These are phyloP conservation scores for Dacryopinax spathularia DNA, from an alignment of 768 basidiomycete genomes.

Conservation along the genomic window DNA sequence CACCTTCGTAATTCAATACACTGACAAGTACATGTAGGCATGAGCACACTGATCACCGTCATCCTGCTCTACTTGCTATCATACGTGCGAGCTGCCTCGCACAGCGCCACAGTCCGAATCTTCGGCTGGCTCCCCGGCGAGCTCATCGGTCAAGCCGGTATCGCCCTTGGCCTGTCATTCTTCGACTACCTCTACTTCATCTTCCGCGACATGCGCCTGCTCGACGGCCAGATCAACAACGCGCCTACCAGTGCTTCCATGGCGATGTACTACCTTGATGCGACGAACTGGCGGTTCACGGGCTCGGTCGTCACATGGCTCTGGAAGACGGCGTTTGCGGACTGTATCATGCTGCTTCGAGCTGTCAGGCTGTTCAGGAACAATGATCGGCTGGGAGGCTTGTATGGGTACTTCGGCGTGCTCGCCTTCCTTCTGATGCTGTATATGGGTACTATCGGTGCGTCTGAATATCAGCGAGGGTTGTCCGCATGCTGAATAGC, in stretches of 20 bases:
- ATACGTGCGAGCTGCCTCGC: neutral
- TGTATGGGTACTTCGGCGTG: neutral
- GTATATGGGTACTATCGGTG: neutral
- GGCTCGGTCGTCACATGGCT: neutral
- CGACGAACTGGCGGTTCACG: neutral
- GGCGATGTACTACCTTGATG: neutral
- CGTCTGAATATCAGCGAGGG: neutral
- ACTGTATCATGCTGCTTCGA: neutral
- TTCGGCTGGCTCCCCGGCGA: neutral
- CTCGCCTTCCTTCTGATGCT: neutral
- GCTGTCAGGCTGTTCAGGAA: neutral
- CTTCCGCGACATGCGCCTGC: neutral
- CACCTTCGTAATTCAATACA: neutral
- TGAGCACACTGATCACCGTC: neutral
- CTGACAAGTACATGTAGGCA: neutral
- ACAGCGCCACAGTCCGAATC: neutral
- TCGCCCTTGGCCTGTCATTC: neutral
- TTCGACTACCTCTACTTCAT: neutral
- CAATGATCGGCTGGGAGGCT: neutral
- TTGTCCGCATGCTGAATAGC: neutral
- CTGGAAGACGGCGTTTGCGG: neutral
- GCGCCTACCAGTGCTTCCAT: neutral
- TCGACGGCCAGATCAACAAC: neutral
- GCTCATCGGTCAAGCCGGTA: neutral
- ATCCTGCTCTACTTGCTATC: neutral